Base-by-base conservation (phyloP, 495 filamentous ascomycete species). In the Trichocladium uniseriatum region DNA sequence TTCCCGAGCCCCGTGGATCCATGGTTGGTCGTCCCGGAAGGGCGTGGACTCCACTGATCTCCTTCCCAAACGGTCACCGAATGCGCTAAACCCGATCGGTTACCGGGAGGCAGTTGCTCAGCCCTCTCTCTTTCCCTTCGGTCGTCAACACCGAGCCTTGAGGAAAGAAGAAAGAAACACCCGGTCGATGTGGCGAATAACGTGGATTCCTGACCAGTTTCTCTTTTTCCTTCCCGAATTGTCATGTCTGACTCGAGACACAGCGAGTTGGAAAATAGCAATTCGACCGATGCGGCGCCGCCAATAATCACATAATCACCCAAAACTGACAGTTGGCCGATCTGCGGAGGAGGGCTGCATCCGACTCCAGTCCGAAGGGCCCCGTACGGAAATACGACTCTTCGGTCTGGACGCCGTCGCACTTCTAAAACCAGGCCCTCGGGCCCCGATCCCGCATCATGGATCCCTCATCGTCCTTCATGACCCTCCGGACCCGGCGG, bases 401-500 rank as follows among this genome's bases (percentile, higher is more conserved):
- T 6, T 29, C 27, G 5, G 24, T 20, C 18, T 39, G 9, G 45
- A 22, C 37, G 22, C 45, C n/a, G n/a, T n/a, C n/a, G 21, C 20
- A 35, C 31, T 20, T 41, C 34, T 43, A 40, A 18, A 43, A 37
- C n/a, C 7, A 32, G 31, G 31, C 14, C 13, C 18, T 13, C 7
- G 32, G 20, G 28, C 15, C 49, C 29, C 38, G 27, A 7, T 7
- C 36, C 37, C 22, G 28, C 38, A n/a, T n/a, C 60, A 67, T 62
- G 68, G 59, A 49, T 48, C 51, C 35, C 48, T 55, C 45, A 22
- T 46, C 59, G 38, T 56, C 68, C 16, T 74, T 72, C 52, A 64
- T 73, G 18, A 65, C 68, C 21, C 63, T 74, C 54, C 68, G 66
- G 50, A 63, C 70, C 43, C 61, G 71, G 51, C 63, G 63, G 43